These are phyloP conservation scores for Malus domestica DNA, from an alignment of 306 rosid species.

Conservation along the genomic window DNA sequence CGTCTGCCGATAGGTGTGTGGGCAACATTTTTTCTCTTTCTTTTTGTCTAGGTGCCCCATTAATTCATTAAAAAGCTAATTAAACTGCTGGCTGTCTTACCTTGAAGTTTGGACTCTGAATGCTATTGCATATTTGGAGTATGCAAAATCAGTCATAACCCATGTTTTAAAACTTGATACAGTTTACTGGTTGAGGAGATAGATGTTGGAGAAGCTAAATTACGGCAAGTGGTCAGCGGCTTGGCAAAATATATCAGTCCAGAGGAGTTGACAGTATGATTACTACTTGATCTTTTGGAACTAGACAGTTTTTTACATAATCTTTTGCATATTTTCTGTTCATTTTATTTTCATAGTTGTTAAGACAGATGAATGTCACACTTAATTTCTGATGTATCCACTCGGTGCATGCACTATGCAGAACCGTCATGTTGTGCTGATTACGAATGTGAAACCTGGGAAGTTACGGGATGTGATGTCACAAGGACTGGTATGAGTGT, in stretches of 20 bases:
- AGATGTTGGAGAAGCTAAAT: conserved; percentile 77
- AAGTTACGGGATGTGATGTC: conserved; percentile 87
- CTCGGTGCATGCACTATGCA: conserved; percentile 22
- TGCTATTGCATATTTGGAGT: neutral
- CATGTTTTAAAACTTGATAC: conserved; percentile 6
- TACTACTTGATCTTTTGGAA: neutral
- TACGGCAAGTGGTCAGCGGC: conserved; percentile 93
- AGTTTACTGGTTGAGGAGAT: conserved; percentile 97
- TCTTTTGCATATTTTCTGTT: neutral
- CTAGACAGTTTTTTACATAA: conserved; percentile 6
- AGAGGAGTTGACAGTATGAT: conserved; percentile 68
- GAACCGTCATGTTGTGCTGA: conserved; percentile 77
- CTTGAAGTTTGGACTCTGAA: conserved; percentile 2
- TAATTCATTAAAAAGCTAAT: neutral
- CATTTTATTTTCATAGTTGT: neutral
- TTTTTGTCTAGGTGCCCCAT: neutral
- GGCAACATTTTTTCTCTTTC: conserved; percentile 1
- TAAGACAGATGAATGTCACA: neutral
- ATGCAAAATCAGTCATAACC: neutral
- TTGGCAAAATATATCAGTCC: conserved; percentile 79
- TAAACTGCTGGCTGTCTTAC: neutral
- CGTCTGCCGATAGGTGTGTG: conserved; percentile 89
- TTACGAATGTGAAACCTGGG: conserved; percentile 96
- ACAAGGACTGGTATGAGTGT: conserved; percentile 75
- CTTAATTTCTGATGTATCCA: neutral